Evolutionary conservation across 192 early-diverging fungal genomes (phyloP).

Genomic region (Coemansia sp.): DNA sequence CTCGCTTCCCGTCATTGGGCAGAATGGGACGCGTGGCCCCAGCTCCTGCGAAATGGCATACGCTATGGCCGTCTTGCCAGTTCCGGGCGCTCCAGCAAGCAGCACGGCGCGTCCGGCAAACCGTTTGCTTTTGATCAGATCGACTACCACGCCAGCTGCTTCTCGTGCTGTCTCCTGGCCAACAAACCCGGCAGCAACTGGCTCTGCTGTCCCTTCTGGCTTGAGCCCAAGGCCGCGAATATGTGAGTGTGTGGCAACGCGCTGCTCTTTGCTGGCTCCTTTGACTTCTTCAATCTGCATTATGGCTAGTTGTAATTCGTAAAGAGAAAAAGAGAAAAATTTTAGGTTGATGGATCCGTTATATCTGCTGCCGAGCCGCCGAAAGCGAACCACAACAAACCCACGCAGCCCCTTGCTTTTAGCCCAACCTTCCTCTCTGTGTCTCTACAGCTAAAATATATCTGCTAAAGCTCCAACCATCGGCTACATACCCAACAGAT

Average conservation of each 20-base stretch:
- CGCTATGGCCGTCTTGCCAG: constrained; percentile 97
- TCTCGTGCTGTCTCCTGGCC: constrained; percentile 96
- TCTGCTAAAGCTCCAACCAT: too few species aligned
- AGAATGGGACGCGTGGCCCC: constrained; percentile 98
- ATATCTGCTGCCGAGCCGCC: too few species aligned
- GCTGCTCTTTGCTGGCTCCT: constrained; percentile 87
- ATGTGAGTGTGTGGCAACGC: constrained; percentile 95
- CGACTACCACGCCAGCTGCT: constrained; percentile 91
- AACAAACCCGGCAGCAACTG: constrained; percentile 89
- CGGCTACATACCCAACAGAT: too few species aligned
- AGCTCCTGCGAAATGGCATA: constrained; percentile 95
- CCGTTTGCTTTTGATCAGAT: constrained; percentile 91
- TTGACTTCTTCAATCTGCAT: constrained; percentile 95
- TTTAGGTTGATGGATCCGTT: too few species aligned
- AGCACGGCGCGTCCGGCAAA: constrained; percentile 96
- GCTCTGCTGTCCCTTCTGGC: constrained; percentile 85
- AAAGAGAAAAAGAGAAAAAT: too few species aligned
- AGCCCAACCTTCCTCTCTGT: too few species aligned
- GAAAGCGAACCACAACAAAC: too few species aligned
- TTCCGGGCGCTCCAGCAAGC: constrained; percentile 94
- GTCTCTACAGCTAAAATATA: too few species aligned
- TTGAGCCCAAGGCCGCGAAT: constrained; percentile 92
- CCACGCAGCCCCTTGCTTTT: too few species aligned
- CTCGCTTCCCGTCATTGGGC: constrained; percentile 98
- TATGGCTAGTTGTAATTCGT: neutral